Base-by-base conservation (phyloP, 768 basidiomycete species). In the Lyophyllum semitale region DNA sequence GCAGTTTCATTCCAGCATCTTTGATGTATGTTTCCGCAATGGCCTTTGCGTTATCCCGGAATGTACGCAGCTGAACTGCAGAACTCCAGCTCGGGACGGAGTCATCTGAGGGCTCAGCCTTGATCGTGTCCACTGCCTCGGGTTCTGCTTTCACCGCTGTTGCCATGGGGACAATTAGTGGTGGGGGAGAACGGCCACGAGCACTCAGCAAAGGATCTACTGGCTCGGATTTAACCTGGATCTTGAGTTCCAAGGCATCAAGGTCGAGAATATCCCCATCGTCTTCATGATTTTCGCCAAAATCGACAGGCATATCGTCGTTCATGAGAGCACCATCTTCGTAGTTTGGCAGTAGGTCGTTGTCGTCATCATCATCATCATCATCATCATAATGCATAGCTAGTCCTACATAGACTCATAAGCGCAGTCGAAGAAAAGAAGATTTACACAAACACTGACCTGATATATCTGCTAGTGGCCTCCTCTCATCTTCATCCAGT, bases 31-130 rank as follows among this genome's bases (percentile, higher is more conserved):
- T 42, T 25, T 57, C 50, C 3, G 50, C 51, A 13, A 57, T 48
- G 22, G 50, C 48, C 51, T 51, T 33, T 20, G 55, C 55, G 11
- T 57, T 52, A 25, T 52, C 30, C 17, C 40, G 37, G 38, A 55
- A 57, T 15, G 55, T 51, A 7, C 40, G 38, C 17, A 52, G 38
- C 25, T 57, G 51, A 15, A 57, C 50, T 27, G 50, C 55, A 3
- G 55, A 48, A 17, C 26, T 47, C 55, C 50, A 57, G 26, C 7
- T 27, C 20, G 50, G 29, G 3, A 17, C 27, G 25, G n/a, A n/a
- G n/a, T 51, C 45, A 17, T 35, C 29, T 1, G 25, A 38, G 8
- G 48, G 42, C 6, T 56, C 48, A 12, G 37, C 2, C 13, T 47
- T 47, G 51, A 25, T n/a, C 4, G n/a, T 8, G 27, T 47, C 23